Evolutionary conservation across 2,329 filamentous ascomycete species (phyloP), one percentile per base, ranked within the genome.

Genomic region (Penicillium griseofulvum): DNA sequence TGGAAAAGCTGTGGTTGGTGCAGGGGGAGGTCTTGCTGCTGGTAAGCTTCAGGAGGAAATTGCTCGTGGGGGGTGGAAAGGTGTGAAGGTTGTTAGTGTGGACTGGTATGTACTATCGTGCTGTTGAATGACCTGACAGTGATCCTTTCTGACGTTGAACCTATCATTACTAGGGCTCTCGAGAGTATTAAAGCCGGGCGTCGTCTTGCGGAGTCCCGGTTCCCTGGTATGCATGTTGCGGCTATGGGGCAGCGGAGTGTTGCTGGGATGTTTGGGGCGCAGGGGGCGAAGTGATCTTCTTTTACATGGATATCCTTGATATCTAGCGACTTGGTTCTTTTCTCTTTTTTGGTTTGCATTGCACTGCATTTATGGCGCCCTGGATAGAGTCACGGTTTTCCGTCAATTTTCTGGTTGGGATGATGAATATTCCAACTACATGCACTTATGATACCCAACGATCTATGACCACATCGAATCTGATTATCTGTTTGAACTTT

Each of bases 41-140:
- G 81, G 81, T 29, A 97, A 97, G 76, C 76, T 95, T 47, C 88
- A 96, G 64, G 89, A 84, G 71, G 92, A 96, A 76, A 88, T 95
- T 53, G 74, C 78, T 26, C 81, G 82, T 52, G 78, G 85, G 4
- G 80, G 87, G 22, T 89, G 89, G 11, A 85, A 83, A 59, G 84
- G 83, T 26, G 80, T 96, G 49, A 92, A 87, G 75, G 93, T 88
- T 71, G 88, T 97, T 51, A 84, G 81, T 49, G 89, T 87, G 26
- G 88, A 95, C 65, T 97, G 91, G 90, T 88, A 69, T 65, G 79
- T 77, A 58, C 31, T 41, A 19, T 41, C 36, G 54, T 51, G 39
- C 56, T 55, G 22, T 63, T 47, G 51, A 19, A 50, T 22, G n/a
- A 31, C 49, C 45, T 9, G 26, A 9, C 31, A 49, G 58, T 70